Percentiles rank a stretch among this genome's conserved stretches.
phyloP scores from a whole-genome alignment of 352 stramenopile species.

The Globisporangium perplexum region DNA sequence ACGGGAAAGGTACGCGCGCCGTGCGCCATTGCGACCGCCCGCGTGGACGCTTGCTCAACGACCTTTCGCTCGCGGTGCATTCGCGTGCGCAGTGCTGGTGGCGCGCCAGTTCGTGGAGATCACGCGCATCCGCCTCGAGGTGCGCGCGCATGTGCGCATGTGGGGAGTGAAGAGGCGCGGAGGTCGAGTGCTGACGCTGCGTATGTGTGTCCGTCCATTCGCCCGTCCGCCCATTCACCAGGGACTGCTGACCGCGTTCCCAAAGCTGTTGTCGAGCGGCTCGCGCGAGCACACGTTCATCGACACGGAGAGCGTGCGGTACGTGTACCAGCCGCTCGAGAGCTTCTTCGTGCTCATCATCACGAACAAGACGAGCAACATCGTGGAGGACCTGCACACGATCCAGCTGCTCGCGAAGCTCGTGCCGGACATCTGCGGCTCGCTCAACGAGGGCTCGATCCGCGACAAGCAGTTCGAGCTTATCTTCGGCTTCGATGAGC shows the following conservation, averaged over 20 bases:
- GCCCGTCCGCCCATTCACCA: constrained; percentile 9
- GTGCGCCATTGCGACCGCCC: background rate
- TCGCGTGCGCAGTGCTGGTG: constrained; percentile 77
- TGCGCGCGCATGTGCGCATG: constrained; percentile 12
- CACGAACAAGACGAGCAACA: constrained; percentile 99
- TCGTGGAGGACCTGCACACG: constrained; percentile 98
- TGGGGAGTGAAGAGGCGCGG: background rate
- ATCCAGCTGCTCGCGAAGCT: constrained; percentile 97
- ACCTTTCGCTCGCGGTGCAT: background rate
- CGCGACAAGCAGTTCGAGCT: constrained; percentile 97
- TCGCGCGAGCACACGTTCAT: constrained; percentile 98
- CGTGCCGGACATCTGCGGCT: constrained; percentile 93
- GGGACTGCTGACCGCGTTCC: constrained; percentile 97
- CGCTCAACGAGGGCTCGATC: constrained; percentile 92
- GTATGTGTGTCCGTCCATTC: background rate
- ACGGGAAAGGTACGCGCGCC: constrained; percentile 86
- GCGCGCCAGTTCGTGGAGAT: constrained; percentile 99
- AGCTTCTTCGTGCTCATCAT: constrained; percentile 98
- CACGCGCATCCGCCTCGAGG: constrained; percentile 96
- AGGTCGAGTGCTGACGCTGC: background rate
- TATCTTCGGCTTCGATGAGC: constrained; percentile 99
- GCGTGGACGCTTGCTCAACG: background rate
- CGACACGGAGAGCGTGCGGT: constrained; percentile 97
- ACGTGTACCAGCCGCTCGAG: constrained; percentile 99
- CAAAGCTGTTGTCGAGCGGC: constrained; percentile 95